phyloP scores from a whole-genome alignment of 2,329 filamentous ascomycete species.

The Cercospora brassicicola region DNA sequence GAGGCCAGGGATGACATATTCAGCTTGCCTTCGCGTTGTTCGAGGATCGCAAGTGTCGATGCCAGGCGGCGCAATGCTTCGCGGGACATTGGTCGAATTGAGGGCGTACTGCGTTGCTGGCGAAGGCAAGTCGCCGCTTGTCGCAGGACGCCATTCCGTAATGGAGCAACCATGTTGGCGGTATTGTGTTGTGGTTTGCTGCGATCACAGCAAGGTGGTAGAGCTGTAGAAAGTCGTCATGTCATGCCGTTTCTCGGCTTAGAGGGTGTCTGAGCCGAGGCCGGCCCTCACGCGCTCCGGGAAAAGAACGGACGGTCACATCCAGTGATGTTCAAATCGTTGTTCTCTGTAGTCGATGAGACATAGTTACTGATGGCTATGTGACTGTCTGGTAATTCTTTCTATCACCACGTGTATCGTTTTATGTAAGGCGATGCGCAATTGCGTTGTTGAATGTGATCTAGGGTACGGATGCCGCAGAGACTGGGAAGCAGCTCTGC shows the following conservation, averaged over 20 bases:
- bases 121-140: constrained; percentile 37
- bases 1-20: constrained; percentile 57
- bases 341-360: not conserved
- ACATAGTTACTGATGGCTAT: not conserved
- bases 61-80: constrained; percentile 67
- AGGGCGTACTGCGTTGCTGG: constrained; percentile 32
- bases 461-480: constrained; percentile 1
- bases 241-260: constrained; percentile 1
- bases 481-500: constrained; percentile 4
- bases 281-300: not conserved
- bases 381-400: not conserved
- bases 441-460: not conserved
- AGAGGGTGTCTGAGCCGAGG: constrained; percentile 1
- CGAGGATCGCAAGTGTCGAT: constrained; percentile 86
- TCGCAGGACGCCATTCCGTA: constrained; percentile 31
- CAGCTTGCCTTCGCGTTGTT: constrained; percentile 88
- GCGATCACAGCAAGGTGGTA: not conserved
- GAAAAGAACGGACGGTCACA: not conserved
- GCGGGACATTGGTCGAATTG: constrained; percentile 45
- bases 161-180: constrained; percentile 24
- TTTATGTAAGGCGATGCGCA: not conserved
- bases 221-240: constrained; percentile 11
- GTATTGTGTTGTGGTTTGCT: not conserved
- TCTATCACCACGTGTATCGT: not conserved
- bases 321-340: not conserved